Conservation (phyloP, 164 flowering plant species). For the Stephania cephalantha region DNA sequence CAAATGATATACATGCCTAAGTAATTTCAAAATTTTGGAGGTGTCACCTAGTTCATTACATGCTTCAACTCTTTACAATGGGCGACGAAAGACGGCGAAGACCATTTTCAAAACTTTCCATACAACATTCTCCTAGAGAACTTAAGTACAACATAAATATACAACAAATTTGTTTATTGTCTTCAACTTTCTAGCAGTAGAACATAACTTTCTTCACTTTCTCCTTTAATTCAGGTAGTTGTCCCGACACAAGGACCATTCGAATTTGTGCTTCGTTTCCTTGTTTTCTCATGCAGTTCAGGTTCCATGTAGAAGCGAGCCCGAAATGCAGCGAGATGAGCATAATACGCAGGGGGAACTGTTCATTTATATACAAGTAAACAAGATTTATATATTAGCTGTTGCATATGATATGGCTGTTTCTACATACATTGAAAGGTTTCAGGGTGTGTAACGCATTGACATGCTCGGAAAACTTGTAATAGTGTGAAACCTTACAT, state of each 20-base stretch:
- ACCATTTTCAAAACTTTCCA: neutral
- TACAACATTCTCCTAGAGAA: neutral
- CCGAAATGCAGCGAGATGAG: slow-evolving; percentile 18
- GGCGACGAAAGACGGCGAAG: neutral
- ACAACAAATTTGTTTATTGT: neutral
- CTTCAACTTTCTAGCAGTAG: slow-evolving; percentile 10
- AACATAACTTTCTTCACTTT: slow-evolving; percentile 20
- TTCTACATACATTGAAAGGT: neutral
- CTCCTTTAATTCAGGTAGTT: slow-evolving; percentile 17
- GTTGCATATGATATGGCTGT: neutral
- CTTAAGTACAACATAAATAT: neutral
- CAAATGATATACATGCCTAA: neutral
- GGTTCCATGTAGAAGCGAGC: slow-evolving; percentile 21
- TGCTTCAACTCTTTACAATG: neutral
- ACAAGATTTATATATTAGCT: neutral
- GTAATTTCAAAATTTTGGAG: neutral
- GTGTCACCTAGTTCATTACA: neutral
- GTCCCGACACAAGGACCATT: slow-evolving; percentile 12
- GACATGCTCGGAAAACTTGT: neutral
- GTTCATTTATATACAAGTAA: neutral
- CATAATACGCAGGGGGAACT: slow-evolving; percentile 20
- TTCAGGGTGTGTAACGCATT: neutral
- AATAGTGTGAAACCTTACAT: slow-evolving; percentile 6
- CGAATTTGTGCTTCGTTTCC: slow-evolving; percentile 3
- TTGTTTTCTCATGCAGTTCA: slow-evolving; percentile 7